Percentiles rank a stretch among this genome's conserved stretches.
Conservation (phyloP, 176 grass and related monocot species). For the Carex scoparia region DNA sequence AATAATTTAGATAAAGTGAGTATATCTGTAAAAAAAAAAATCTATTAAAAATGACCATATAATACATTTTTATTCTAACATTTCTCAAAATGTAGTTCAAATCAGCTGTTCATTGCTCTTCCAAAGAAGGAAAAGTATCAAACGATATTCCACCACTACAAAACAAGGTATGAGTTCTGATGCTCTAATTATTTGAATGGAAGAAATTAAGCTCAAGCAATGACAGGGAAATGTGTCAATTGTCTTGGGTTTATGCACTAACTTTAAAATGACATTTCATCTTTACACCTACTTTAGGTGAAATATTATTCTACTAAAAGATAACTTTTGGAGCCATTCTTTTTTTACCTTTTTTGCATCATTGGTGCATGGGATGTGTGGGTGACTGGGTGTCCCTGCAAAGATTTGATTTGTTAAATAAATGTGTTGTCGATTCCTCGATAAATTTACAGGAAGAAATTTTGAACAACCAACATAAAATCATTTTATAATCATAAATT, state of each 20-base stretch:
- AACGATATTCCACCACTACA: slow-evolving; percentile 29
- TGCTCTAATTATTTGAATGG: slow-evolving; percentile 6
- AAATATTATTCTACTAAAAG: neutral
- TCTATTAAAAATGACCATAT: neutral
- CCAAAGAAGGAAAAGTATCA: slow-evolving; percentile 27
- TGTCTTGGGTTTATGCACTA: neutral
- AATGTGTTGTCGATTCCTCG: neutral
- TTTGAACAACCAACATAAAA: neutral
- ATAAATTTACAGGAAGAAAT: neutral
- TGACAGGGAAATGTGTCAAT: slow-evolving; percentile 19
- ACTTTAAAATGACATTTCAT: neutral
- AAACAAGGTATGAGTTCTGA: slow-evolving; percentile 36
- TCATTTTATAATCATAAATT: neutral
- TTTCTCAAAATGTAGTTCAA: slow-evolving; percentile 40
- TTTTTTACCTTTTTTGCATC: neutral
- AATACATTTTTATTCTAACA: neutral
- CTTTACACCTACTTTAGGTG: neutral
- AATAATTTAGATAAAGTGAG: slow-evolving; percentile 36
- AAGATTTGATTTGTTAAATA: neutral
- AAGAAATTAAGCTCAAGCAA: slow-evolving; percentile 6
- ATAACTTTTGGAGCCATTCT: neutral
- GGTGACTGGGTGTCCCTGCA: neutral
- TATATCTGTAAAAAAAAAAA: neutral
- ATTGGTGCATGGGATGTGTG: neutral
- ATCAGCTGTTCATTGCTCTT: slow-evolving; percentile 37